A percentile compares a stretch with the other conserved stretches of the same genome.
These are phyloP conservation scores for Leptodontidium sp. DNA, from an alignment of 2,329 filamentous ascomycete genomes.

Conservation along the genomic window DNA sequence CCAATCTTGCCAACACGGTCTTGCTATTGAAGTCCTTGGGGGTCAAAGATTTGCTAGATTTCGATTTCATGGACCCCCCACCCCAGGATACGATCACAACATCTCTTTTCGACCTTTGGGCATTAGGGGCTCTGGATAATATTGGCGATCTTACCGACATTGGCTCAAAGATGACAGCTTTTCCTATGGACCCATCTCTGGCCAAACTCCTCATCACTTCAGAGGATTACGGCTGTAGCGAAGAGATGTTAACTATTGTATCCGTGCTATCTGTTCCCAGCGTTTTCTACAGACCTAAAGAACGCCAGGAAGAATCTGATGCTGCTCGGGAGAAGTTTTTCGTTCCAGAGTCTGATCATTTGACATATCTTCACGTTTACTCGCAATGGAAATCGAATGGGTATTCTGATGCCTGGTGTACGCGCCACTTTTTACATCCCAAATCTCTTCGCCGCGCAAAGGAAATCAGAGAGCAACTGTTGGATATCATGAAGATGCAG, in stretches of 20 bases:
- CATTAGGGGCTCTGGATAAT: slow-evolving; percentile 91
- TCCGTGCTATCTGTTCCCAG: slow-evolving; percentile 97
- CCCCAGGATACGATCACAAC: slow-evolving; percentile 98
- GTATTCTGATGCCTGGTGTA: slow-evolving; percentile 89
- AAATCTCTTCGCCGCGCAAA: slow-evolving; percentile 91
- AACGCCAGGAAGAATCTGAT: slow-evolving; percentile 95
- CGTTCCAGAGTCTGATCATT: slow-evolving; percentile 95
- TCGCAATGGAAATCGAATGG: slow-evolving; percentile 94
- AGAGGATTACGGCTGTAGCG: slow-evolving; percentile 88
- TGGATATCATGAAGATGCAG: slow-evolving; percentile 93
- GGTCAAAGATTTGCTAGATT: slow-evolving; percentile 92
- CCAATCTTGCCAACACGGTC: slow-evolving; percentile 94
- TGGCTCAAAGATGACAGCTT: slow-evolving; percentile 93
- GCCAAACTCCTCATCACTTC: slow-evolving; percentile 95
- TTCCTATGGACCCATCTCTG: slow-evolving; percentile 96
- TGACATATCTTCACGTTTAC: slow-evolving; percentile 95
- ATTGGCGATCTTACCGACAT: slow-evolving; percentile 89
- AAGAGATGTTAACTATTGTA: slow-evolving; percentile 98
- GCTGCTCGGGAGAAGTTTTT: slow-evolving; percentile 97
- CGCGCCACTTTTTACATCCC: slow-evolving; percentile 92
- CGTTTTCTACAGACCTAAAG: slow-evolving; percentile 96
- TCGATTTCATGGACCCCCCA: slow-evolving; percentile 99
- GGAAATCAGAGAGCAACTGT: slow-evolving; percentile 92
- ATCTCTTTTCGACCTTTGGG: slow-evolving; percentile 97
- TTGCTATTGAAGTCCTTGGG: slow-evolving; percentile 93